Percentiles rank a stretch among this genome's conserved stretches.
phyloP scores from a whole-genome alignment of 1,284 basidiomycete species.

The Ustilago shanxiensis region DNA sequence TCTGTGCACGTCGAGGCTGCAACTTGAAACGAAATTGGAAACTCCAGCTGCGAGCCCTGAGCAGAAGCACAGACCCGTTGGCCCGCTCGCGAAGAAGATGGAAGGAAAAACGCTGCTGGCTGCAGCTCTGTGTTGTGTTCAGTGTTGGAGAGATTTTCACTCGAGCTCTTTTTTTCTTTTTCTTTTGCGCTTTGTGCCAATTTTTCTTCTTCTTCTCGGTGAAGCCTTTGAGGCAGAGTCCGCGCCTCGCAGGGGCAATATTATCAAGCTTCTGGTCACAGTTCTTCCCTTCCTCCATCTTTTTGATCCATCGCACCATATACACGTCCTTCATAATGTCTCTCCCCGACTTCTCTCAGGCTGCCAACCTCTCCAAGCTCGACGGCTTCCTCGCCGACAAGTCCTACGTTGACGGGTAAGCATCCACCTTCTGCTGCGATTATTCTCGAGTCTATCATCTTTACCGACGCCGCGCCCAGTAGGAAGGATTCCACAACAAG shows the following conservation, averaged over 20 bases:
- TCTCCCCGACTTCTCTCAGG: slow-evolving; percentile 68
- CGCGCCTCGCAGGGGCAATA: background rate
- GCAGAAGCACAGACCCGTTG: slow-evolving; percentile 36
- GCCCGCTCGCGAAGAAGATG: slow-evolving; percentile 15
- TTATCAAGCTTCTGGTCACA: background rate
- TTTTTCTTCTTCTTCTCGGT: slow-evolving; percentile 22
- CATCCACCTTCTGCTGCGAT: slow-evolving; percentile 5
- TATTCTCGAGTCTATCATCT: slow-evolving; percentile 17
- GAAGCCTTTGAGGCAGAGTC: background rate
- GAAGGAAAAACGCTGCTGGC: slow-evolving; percentile 9
- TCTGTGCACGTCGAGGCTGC: background rate
- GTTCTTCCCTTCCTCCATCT: slow-evolving; percentile 1
- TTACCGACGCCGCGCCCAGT: background rate
- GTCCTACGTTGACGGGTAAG: slow-evolving; percentile 70
- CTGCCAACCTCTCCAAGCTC: slow-evolving; percentile 61
- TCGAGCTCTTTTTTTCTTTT: slow-evolving; percentile 22
- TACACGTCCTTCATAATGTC: slow-evolving; percentile 57
- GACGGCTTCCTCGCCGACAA: slow-evolving; percentile 63
- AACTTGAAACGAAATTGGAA: background rate
- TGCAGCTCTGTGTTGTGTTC: too few species aligned
- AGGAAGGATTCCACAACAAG: background rate
- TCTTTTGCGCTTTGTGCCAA: slow-evolving; percentile 17
- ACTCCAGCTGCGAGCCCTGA: background rate
- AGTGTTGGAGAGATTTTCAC: too few species aligned
- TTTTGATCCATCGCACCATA: slow-evolving; percentile 25